Percentiles rank a stretch among this genome's conserved stretches.
These are phyloP conservation scores for Striga asiatica DNA, from an alignment of 257 asterid genomes.

Conservation along the genomic window DNA sequence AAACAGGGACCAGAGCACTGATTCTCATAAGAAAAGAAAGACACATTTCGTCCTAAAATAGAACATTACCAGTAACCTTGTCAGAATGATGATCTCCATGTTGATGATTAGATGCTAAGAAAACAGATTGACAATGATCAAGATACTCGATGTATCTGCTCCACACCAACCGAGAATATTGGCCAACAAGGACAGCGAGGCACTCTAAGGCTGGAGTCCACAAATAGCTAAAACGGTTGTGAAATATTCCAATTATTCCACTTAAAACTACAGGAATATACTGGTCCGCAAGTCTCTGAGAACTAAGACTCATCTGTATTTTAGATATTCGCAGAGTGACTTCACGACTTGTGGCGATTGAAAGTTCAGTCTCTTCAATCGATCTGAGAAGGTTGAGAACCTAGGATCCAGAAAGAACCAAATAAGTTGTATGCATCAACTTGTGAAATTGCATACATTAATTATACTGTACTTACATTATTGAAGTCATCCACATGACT, in stretches of 20 bases:
- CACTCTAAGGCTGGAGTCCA: slow-evolving; percentile 78
- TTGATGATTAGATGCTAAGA: slow-evolving; percentile 38
- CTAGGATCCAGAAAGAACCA: slow-evolving; percentile 33
- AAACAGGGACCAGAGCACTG: too few relatives aligned
- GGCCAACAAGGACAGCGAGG: slow-evolving; percentile 47
- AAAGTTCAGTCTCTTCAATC: slow-evolving; percentile 60
- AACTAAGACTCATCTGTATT: slow-evolving; percentile 54
- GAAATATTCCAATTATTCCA: slow-evolving; percentile 75
- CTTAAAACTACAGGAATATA: slow-evolving; percentile 43
- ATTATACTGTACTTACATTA: slow-evolving; percentile 28
- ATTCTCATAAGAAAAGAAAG: background rate
- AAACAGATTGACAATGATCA: slow-evolving; percentile 40
- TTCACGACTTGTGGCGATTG: slow-evolving; percentile 58
- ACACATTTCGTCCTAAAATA: slow-evolving; percentile 3
- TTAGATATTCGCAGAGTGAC: slow-evolving; percentile 49
- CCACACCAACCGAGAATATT: slow-evolving; percentile 52
- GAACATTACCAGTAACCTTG: slow-evolving; percentile 39
- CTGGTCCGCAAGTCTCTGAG: slow-evolving; percentile 42
- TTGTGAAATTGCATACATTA: slow-evolving; percentile 4
- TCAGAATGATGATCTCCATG: slow-evolving; percentile 20
- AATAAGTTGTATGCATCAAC: background rate
- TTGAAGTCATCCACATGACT: slow-evolving; percentile 23
- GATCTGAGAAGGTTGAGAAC: slow-evolving; percentile 58
- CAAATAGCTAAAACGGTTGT: slow-evolving; percentile 54
- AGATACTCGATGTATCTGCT: slow-evolving; percentile 46